phyloP scores from a whole-genome alignment of 1,284 basidiomycete species.

The Uromyces viciae-fabae region DNA sequence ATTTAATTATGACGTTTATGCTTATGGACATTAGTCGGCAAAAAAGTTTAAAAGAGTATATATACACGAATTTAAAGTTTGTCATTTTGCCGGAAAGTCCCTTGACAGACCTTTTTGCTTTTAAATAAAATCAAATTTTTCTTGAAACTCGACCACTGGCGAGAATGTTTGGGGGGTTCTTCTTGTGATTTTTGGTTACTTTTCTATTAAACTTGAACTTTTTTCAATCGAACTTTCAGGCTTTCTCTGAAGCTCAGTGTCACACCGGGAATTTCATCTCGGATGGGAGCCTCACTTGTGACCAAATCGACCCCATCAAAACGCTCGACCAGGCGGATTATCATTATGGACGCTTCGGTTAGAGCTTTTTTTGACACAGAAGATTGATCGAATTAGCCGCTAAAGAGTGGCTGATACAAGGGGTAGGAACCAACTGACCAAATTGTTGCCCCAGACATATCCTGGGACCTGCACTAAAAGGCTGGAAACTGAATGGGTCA shows the following conservation, averaged over 20 bases:
- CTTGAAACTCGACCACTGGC: too few species aligned
- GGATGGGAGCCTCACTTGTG: neutral
- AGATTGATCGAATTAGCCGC: neutral
- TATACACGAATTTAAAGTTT: too few species aligned
- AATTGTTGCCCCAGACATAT: slow-evolving; percentile 68
- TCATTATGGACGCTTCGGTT: slow-evolving; percentile 68
- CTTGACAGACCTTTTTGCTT: too few species aligned
- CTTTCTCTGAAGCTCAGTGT: slow-evolving; percentile 23
- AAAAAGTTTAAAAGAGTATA: too few species aligned
- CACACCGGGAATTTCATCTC: slow-evolving; percentile 10
- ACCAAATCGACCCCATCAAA: slow-evolving; percentile 63
- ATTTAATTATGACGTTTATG: too few species aligned
- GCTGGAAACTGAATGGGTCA: slow-evolving; percentile 47
- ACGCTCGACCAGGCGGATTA: slow-evolving; percentile 65
- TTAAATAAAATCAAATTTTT: too few species aligned
- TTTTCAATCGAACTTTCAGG: slow-evolving; percentile 22
- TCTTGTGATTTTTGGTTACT: too few species aligned
- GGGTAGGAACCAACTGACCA: slow-evolving; percentile 50
- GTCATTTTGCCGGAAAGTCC: too few species aligned
- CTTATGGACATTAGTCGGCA: too few species aligned
- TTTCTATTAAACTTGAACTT: too few species aligned
- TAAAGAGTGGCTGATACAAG: neutral
- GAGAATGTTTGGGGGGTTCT: too few species aligned
- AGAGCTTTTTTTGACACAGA: slow-evolving; percentile 55
- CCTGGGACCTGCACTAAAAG: slow-evolving; percentile 47